Conservation (phyloP, 2,329 filamentous ascomycete species). For the Ascomycota sp. region DNA sequence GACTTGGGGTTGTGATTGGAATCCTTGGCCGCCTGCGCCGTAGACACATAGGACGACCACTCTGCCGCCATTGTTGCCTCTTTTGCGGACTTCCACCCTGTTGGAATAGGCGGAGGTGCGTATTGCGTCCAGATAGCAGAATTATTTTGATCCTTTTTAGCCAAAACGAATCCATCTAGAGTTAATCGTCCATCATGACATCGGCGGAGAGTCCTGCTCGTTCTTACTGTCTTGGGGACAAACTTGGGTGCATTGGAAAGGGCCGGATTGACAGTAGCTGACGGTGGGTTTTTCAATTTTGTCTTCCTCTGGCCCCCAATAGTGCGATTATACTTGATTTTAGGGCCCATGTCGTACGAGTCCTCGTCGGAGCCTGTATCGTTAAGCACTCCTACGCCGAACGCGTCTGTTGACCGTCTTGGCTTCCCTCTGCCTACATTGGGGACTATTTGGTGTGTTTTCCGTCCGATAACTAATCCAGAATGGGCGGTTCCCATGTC, state of each 20-base stretch:
- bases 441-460: not conserved
- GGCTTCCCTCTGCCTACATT: conserved; percentile 21
- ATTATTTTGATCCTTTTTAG: conserved; percentile 23
- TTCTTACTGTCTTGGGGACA: conserved; percentile 32
- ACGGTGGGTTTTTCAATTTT: conserved; percentile 31
- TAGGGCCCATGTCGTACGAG: conserved; percentile 75
- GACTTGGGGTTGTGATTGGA: conserved; percentile 54
- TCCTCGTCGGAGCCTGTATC: conserved; percentile 90
- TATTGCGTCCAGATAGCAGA: conserved; percentile 19
- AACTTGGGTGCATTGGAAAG: conserved; percentile 50
- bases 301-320: conserved; percentile 69
- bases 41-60: conserved; percentile 31
- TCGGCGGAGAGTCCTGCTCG: conserved; percentile 21
- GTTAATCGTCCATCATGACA: conserved; percentile 70
- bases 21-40: conserved; percentile 53
- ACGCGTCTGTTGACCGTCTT: conserved; percentile 34
- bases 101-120: conserved; percentile 42
- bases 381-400: conserved; percentile 75
- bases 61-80: conserved; percentile 4
- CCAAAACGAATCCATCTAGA: conserved; percentile 58
- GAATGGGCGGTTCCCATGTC: conserved; percentile 10
- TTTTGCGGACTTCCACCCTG: conserved; percentile 50
- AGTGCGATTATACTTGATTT: conserved; percentile 64
- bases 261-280: conserved; percentile 37
- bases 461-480: not conserved